phyloP scores from a whole-genome alignment of 148 eudicot species.

The Camellia lanceoleosa region DNA sequence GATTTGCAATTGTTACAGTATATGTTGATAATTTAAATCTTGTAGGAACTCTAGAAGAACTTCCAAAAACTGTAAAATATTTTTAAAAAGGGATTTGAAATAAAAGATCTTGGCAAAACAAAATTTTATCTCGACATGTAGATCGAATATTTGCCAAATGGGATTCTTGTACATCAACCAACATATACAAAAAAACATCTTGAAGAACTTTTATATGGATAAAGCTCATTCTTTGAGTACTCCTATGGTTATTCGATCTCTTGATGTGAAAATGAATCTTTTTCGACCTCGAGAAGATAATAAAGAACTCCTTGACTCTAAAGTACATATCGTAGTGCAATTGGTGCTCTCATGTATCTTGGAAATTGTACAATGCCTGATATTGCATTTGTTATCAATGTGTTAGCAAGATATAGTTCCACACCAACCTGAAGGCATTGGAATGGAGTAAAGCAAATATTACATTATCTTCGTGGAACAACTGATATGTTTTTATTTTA shows the following conservation, averaged over 20 bases:
- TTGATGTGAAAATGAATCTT: slow-evolving; percentile 6
- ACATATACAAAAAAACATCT: neutral
- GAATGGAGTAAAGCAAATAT: neutral
- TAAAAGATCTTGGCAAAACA: slow-evolving; percentile 7
- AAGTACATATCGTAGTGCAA: slow-evolving; percentile 13
- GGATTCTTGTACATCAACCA: slow-evolving; percentile 14
- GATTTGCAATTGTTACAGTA: slow-evolving; percentile 2
- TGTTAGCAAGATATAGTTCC: neutral
- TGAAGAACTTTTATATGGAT: slow-evolving; percentile 9
- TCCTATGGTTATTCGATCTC: neutral
- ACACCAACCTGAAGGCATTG: neutral
- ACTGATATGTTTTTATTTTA: neutral
- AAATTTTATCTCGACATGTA: slow-evolving; percentile 9
- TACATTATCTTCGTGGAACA: neutral
- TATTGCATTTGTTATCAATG: neutral
- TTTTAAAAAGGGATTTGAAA: neutral
- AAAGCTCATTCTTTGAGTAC: neutral
- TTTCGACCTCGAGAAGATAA: slow-evolving; percentile 8
- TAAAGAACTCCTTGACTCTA: slow-evolving; percentile 13
- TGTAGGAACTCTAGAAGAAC: slow-evolving; percentile 11
- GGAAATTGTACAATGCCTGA: neutral
- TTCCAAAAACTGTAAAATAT: neutral
- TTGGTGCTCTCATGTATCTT: slow-evolving; percentile 12
- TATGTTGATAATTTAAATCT: slow-evolving; percentile 20
- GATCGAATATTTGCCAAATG: neutral